These are phyloP conservation scores for Wickerhamomyces rabaulensis DNA, from an alignment of 805 yeast genomes.

Conservation along the genomic window DNA sequence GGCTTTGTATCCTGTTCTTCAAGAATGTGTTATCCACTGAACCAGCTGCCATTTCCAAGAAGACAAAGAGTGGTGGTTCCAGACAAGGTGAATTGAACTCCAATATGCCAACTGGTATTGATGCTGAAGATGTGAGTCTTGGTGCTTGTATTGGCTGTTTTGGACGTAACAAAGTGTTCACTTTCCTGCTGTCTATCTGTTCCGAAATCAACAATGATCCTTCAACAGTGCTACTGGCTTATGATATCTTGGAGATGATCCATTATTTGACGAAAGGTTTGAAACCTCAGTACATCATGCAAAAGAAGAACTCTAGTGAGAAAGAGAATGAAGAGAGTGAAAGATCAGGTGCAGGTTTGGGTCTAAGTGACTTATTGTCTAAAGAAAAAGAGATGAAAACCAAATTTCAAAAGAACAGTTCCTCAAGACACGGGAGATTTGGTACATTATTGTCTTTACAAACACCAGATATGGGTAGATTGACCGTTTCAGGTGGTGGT, in stretches of 20 bases:
- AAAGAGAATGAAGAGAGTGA: not conserved
- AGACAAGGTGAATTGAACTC: constrained; percentile 24
- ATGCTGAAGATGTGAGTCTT: constrained; percentile 62
- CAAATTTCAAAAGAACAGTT: constrained; percentile 42
- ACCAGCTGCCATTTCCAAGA: constrained; percentile 52
- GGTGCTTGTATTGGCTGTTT: constrained; percentile 53
- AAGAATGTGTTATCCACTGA: constrained; percentile 77
- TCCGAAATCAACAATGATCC: constrained; percentile 62
- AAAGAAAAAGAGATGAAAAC: constrained; percentile 54
- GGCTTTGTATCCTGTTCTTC: constrained; percentile 66
- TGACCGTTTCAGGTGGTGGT: constrained; percentile 71
- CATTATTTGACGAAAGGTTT: constrained; percentile 59
- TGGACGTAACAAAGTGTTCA: constrained; percentile 66
- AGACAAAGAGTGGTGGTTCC: constrained; percentile 33
- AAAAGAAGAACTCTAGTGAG: not conserved
- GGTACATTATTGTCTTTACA: constrained; percentile 80
- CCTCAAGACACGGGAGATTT: constrained; percentile 83
- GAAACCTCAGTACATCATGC: constrained; percentile 25
- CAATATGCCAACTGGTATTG: constrained; percentile 52
- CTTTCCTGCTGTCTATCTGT: constrained; percentile 64
- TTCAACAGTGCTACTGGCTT: constrained; percentile 54
- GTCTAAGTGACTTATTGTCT: constrained; percentile 39
- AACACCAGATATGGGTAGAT: constrained; percentile 49
- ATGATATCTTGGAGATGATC: constrained; percentile 63
- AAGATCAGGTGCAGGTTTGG: not conserved